Evolutionary conservation across 352 stramenopile species (phyloP), one percentile per base, ranked within the genome.

Genomic region (Phytophthora brassicae): DNA sequence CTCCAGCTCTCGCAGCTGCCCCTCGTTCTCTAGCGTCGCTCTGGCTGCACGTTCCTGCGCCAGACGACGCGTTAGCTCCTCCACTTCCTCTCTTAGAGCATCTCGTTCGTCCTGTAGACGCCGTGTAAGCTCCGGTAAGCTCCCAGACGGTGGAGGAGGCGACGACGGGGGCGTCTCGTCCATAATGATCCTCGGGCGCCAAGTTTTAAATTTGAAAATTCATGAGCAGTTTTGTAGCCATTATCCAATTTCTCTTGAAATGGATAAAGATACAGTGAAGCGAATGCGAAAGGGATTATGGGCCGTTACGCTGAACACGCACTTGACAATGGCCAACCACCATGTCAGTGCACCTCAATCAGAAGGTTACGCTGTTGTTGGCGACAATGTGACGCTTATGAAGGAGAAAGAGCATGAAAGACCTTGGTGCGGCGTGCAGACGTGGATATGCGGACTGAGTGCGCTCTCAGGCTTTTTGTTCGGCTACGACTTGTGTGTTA

Each of bases 401-500:
- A 60, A 51, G 39, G 51, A 44, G 26, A 36, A 26, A 55, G 38
- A 38, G 0, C 31, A 43, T 13, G 6, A 17, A 23, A 60, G 16
- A 26, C 9, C 39, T n/a, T 38, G 56, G 19, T 57, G 68, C 33
- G 47, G 56, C 6, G 74, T 70, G 23, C 79, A 90, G 48, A 28
- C 73, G 29, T 80, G 70, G 52, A 74, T 90, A 23, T 83, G 76
- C 26, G 77, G 66, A 16, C 70, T 90, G 31, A 90, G 81, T 29
- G 81, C 81, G 13, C 65, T 90, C 44, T 89, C 79, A 11, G 81
- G 81, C 0, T 90, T 90, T 45, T 66, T 90, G 11, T 90, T 90
- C 22, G 81, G 81, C 42, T 90, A 90, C 60, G 81, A 90, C 46
- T 60, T 90, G 20, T 90, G 81, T 38, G 81, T 90, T 55, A 90